These are phyloP conservation scores for Coemansia guatemalensis DNA, from an alignment of 192 early-diverging fungal species.

Conservation along the genomic window DNA sequence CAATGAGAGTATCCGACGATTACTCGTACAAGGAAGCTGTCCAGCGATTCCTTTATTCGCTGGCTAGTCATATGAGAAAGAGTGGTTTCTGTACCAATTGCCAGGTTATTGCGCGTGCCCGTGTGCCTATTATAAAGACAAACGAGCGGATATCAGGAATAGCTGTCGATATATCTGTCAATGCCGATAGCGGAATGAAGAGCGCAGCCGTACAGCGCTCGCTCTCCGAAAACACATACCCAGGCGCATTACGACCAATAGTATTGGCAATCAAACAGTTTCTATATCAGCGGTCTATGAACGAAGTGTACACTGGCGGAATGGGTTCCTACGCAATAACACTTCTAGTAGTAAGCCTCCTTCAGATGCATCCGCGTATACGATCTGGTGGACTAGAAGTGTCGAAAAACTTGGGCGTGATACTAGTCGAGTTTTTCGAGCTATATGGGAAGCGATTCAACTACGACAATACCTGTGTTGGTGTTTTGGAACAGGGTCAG, in stretches of 20 bases:
- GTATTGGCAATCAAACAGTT: slow-evolving; percentile 87
- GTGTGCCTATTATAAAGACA: slow-evolving; percentile 93
- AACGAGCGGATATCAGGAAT: slow-evolving; percentile 71
- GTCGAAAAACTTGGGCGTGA: slow-evolving; percentile 74
- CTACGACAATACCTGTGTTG: slow-evolving; percentile 64
- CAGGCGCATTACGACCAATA: slow-evolving; percentile 63
- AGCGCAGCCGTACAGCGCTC: slow-evolving; percentile 59
- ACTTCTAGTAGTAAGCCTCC: slow-evolving; percentile 72
- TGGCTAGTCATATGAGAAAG: slow-evolving; percentile 54
- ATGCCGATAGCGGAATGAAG: slow-evolving; percentile 65
- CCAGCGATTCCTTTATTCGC: slow-evolving; percentile 34
- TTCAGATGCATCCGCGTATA: slow-evolving; percentile 85
- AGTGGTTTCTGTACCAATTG: slow-evolving; percentile 48
- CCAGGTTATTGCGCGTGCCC: slow-evolving; percentile 64
- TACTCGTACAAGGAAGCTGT: slow-evolving; percentile 32
- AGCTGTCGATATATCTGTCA: slow-evolving; percentile 83
- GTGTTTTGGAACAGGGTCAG: slow-evolving; percentile 54
- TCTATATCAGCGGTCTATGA: slow-evolving; percentile 66
- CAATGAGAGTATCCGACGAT: slow-evolving; percentile 5
- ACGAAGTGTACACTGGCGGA: slow-evolving; percentile 89
- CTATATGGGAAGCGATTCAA: slow-evolving; percentile 84
- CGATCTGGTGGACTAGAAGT: slow-evolving; percentile 62
- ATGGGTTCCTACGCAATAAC: slow-evolving; percentile 83
- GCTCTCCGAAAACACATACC: slow-evolving; percentile 58
- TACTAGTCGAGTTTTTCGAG: slow-evolving; percentile 93